Evolutionary conservation across 768 basidiomycete species (phyloP).

Genomic region (Tulasnella sp.): DNA sequence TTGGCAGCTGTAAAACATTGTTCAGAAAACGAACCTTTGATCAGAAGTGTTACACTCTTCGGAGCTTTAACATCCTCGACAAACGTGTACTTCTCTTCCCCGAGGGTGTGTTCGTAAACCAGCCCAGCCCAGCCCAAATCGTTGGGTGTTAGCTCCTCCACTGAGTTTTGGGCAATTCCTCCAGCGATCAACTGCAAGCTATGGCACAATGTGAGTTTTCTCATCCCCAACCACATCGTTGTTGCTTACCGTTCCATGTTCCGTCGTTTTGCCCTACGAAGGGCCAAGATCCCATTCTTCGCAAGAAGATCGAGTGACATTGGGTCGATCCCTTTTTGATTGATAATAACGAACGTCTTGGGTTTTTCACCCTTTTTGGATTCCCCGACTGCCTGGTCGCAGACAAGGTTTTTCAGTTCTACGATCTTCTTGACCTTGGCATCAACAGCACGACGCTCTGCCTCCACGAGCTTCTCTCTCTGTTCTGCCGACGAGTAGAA

Average conservation of each 20-base stretch:
- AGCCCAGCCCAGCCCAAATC: conserved; percentile 95
- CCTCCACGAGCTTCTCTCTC: conserved; percentile 96
- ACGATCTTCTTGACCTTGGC: conserved; percentile 91
- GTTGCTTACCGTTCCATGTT: conserved; percentile 87
- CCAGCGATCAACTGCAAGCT: conserved; percentile 91
- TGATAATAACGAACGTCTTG: conserved; percentile 87
- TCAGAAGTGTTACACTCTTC: conserved; percentile 86
- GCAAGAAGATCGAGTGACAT: conserved; percentile 89
- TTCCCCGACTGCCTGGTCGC: conserved; percentile 78
- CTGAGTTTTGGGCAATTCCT: conserved; percentile 92
- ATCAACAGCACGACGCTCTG: conserved; percentile 87
- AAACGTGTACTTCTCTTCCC: conserved; percentile 98
- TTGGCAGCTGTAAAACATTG: neutral
- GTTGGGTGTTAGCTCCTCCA: conserved; percentile 85
- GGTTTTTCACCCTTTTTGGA: conserved; percentile 48
- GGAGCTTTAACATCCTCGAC: conserved; percentile 93
- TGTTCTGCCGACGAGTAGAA: conserved; percentile 99
- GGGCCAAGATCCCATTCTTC: conserved; percentile 90
- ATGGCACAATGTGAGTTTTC: conserved; percentile 5
- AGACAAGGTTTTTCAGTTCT: conserved; percentile 90
- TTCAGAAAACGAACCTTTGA: conserved; percentile 49
- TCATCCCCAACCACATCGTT: conserved; percentile 12
- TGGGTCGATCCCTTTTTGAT: conserved; percentile 99
- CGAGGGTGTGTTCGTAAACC: conserved; percentile 96
- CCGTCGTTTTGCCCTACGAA: conserved; percentile 89